Evolutionary conservation across 2,329 filamentous ascomycete species (phyloP), one percentile per base, ranked within the genome.

Genomic region (Xylariaceae sp.): DNA sequence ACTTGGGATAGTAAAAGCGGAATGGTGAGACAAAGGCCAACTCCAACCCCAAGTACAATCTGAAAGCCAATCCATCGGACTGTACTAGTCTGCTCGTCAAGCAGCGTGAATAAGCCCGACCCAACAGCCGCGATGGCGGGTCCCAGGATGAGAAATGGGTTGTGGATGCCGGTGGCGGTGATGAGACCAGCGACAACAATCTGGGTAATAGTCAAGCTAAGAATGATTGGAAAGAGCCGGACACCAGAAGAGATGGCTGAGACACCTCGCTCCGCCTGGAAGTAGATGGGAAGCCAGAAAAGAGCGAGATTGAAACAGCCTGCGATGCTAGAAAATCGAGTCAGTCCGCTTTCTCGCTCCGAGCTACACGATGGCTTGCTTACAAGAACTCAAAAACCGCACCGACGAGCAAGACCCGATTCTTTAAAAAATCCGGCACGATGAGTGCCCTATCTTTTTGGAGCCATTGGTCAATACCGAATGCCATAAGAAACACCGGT

Each of bases 331-430:
- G 21, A 33, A 54, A 39, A n/a, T 37, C 7, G n/a, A 30, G 32
- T 49, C 44, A 49, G 43, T 44, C 29, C 15, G 20, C n/a, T 15
- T 20, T 32, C 32, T 30, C 27, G 24, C 39, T 27, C 45, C 13
- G 20, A 33, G 39, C 20, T 21, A 26, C 21, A 32, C 6, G 30
- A 33, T 54, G 45, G 40, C 50, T 42, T 13, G 3, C 30, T n/a
- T 50, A 53, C 44, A 55, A 49, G 15, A 55, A 55, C 33, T 50
- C 45, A 29, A 57, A 57, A 42, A 53, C 26, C 29, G 51, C 51
- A 32, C 51, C 55, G 16, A 54, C 41, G 11, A 54, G 24, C 24
- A 55, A 42, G 32, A 50, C 40, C 9, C 52, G 32, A 24, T 51
- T 55, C 9, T n/a, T 50, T 24, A 50, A 29, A 20, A 58, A 50